Evolutionary conservation across 495 filamentous ascomycete genomes (phyloP).

Genomic region (Geoglossum glabrum): DNA sequence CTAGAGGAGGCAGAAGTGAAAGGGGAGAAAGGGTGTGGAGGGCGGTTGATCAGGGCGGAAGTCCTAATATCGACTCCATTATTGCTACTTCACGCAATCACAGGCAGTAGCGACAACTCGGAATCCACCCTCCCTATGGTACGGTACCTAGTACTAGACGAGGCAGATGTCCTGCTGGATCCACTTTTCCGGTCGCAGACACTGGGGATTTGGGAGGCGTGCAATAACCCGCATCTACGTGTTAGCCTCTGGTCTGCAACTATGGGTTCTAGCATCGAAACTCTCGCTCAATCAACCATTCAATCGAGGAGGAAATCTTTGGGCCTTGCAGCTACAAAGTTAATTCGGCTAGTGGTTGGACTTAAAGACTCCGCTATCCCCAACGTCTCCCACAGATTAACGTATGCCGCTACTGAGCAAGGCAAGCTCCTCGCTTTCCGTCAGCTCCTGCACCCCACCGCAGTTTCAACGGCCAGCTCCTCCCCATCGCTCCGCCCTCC

Average conservation of each 20-base stretch:
- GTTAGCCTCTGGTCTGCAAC: conserved; percentile 87
- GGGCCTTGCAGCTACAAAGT: conserved; percentile 19
- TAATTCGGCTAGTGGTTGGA: conserved; percentile 76
- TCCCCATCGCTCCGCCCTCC: conserved; percentile 40
- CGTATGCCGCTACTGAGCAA: conserved; percentile 79
- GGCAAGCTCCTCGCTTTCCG: conserved; percentile 85
- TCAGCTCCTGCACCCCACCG: conserved; percentile 67
- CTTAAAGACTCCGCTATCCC: conserved; percentile 89
- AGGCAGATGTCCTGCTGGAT: conserved; percentile 89
- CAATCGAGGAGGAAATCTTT: conserved; percentile 23
- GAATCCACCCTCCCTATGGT: conserved; percentile 38
- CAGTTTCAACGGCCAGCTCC: conserved; percentile 23
- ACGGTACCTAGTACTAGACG: conserved; percentile 60
- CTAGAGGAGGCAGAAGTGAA: conserved; percentile 18
- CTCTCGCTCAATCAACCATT: conserved; percentile 44
- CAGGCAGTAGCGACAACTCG: conserved; percentile 23
- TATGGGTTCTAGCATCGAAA: conserved; percentile 83
- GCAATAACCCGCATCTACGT: conserved; percentile 41
- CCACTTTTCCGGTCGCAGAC: conserved; percentile 81
- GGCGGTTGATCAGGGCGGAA: conserved; percentile 39
- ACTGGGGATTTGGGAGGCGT: conserved; percentile 63
- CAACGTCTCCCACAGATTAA: conserved; percentile 70
- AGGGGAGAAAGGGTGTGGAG: conserved; percentile 17
- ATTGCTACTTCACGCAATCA: conserved; percentile 52
- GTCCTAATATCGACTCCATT: conserved; percentile 81